Conservation (phyloP, 2,329 filamentous ascomycete species). For the Corynespora cassiicola region DNA sequence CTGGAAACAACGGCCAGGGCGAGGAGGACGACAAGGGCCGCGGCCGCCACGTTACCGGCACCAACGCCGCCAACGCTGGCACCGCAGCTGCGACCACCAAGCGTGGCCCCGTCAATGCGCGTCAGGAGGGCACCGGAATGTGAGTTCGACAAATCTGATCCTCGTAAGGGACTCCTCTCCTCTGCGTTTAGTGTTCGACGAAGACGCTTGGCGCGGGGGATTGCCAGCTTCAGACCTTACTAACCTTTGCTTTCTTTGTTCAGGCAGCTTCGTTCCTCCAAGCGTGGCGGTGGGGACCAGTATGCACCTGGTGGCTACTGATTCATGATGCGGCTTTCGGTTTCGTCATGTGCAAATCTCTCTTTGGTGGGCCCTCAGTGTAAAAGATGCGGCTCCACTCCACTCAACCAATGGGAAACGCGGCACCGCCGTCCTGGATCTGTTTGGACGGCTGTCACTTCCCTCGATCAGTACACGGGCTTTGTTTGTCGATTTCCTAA, state of each 20-base stretch:
- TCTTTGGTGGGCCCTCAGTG: slow-evolving; percentile 44
- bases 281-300: slow-evolving; percentile 56
- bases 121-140: slow-evolving; percentile 93
- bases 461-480: slow-evolving; percentile 44
- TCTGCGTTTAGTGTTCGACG: slow-evolving; percentile 81
- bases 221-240: slow-evolving; percentile 56
- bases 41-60: slow-evolving; percentile 61
- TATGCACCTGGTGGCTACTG: slow-evolving; percentile 57
- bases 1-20: slow-evolving; percentile 68
- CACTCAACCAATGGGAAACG: slow-evolving; percentile 50
- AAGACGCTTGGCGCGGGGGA: slow-evolving; percentile 76
- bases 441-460: slow-evolving; percentile 45
- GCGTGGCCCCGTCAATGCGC: slow-evolving; percentile 74
- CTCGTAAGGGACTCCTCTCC: slow-evolving; percentile 89
- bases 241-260: slow-evolving; percentile 49
- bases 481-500: slow-evolving; percentile 42
- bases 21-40: slow-evolving; percentile 77
- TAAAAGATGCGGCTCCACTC: slow-evolving; percentile 32
- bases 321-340: slow-evolving; percentile 49
- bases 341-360: slow-evolving; percentile 48
- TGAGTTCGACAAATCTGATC: slow-evolving; percentile 83
- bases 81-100: slow-evolving; percentile 66
- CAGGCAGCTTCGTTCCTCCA: slow-evolving; percentile 61
- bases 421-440: slow-evolving; percentile 51
- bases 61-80: slow-evolving; percentile 69